Base-by-base conservation (phyloP, 805 yeast genomes). In the Barnettozyma vustinii region DNA sequence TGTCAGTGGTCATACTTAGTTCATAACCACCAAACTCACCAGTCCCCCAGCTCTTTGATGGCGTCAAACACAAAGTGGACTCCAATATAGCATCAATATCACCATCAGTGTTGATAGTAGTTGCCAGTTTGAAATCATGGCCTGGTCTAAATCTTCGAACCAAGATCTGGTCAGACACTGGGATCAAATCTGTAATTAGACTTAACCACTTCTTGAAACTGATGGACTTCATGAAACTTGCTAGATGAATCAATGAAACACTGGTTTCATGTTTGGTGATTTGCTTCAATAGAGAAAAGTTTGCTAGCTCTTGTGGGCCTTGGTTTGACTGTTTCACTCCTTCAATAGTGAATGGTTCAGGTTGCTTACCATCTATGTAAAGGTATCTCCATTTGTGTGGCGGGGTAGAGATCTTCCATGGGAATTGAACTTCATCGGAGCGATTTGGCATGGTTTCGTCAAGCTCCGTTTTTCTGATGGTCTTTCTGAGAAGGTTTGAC, bases 21-120 rank as follows among this genome's bases (percentile, higher is more conserved):
- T 94, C 97, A 67, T 95, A 94, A 2, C 97, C 99, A 35, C 99
- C 99, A 44, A 75, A 69, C 58, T 88, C 96, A n/a, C 96, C 96
- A 32, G 79, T 72, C 44, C 81, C 87, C 97, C 97, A 92, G 37
- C 87, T 87, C 50, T 71, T 68, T 2, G 85, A 76, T 1, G 97
- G 96, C 0, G 98, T 92, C 41, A 94, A 64, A 48, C 83, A 80
- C 49, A 92, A 66, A 0, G 96, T 87, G 3, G 90, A 94, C 60
- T 92, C 98, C 18, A 92, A 64, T 1, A 80, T 62, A 2, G 79
- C 77, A 56, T 63, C 56, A 55, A 56, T 30, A 4, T 40, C 47
- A 13, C 46, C 26, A 15, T 79, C 67, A 2, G 74, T 70, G 25
- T 67, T 67, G 12, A 72, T 68, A 0, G 77, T 68, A 1, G 98